phyloP scores from a whole-genome alignment of 805 yeast species.

The Barnettozyma siamensis region DNA sequence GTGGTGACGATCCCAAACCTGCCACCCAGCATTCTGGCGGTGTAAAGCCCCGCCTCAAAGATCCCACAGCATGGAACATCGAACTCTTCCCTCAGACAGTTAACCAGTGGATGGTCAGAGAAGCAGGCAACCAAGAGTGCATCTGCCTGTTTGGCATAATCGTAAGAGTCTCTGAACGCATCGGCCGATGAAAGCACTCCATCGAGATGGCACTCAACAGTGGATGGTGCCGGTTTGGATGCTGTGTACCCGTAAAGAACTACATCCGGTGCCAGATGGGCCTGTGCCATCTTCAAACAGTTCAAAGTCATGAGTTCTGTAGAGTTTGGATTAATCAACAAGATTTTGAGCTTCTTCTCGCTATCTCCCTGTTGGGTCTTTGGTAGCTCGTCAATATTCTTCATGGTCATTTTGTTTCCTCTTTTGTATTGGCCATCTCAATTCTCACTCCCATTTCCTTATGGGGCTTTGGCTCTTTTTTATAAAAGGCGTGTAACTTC shows the following conservation, averaged over 20 bases:
- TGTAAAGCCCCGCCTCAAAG: slow-evolving; percentile 30
- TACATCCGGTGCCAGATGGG: slow-evolving; percentile 26
- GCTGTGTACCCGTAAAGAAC: slow-evolving; percentile 29
- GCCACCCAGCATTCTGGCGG: slow-evolving; percentile 29
- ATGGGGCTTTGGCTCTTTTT: too few relatives aligned
- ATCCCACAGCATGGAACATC: slow-evolving; percentile 30
- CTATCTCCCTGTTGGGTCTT: slow-evolving; percentile 5
- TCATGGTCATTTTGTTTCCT: slow-evolving; percentile 13
- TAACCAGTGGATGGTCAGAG: slow-evolving; percentile 31
- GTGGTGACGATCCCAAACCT: slow-evolving; percentile 30
- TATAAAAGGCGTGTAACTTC: not conserved
- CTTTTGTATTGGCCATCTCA: too few relatives aligned
- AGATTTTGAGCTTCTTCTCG: slow-evolving; percentile 17
- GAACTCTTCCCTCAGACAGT: slow-evolving; percentile 31
- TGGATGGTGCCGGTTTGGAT: slow-evolving; percentile 23
- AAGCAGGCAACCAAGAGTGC: slow-evolving; percentile 31
- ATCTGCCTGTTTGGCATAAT: slow-evolving; percentile 24
- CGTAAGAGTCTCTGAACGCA: slow-evolving; percentile 27
- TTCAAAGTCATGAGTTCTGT: slow-evolving; percentile 27
- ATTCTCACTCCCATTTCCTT: too few relatives aligned
- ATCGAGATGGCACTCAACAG: slow-evolving; percentile 31
- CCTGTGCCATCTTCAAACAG: slow-evolving; percentile 27
- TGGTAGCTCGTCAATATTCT: slow-evolving; percentile 13
- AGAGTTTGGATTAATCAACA: slow-evolving; percentile 29
- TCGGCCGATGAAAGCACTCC: slow-evolving; percentile 30